Conservation (phyloP, 371 early-diverging fungal species). For the Saksenaea vasiformis region DNA sequence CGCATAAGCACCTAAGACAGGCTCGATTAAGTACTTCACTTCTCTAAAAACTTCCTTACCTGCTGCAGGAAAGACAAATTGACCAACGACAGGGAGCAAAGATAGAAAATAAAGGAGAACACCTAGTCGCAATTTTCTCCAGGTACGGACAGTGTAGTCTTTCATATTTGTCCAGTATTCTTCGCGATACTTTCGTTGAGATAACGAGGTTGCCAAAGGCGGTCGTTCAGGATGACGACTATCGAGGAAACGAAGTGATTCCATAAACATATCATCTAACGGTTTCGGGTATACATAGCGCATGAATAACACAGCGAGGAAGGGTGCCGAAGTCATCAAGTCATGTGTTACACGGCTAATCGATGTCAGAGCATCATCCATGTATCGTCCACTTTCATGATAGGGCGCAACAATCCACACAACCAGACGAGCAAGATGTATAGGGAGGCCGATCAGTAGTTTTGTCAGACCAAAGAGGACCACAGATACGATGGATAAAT, state of each 20-base stretch:
- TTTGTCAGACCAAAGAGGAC: slow-evolving; percentile 35
- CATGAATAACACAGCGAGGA: slow-evolving; percentile 55
- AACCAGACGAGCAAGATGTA: slow-evolving; percentile 35
- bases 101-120: slow-evolving; percentile 47
- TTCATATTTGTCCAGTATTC: slow-evolving; percentile 53
- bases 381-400: slow-evolving; percentile 15
- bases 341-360: slow-evolving; percentile 33
- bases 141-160: slow-evolving; percentile 42
- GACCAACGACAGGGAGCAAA: slow-evolving; percentile 52
- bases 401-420: slow-evolving; percentile 29
- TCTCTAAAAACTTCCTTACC: slow-evolving; percentile 16
- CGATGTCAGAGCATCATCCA: slow-evolving; percentile 23
- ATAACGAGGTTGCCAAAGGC: slow-evolving; percentile 44
- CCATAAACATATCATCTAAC: slow-evolving; percentile 60
- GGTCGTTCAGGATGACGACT: slow-evolving; percentile 33
- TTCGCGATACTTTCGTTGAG: slow-evolving; percentile 34
- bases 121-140: slow-evolving; percentile 44
- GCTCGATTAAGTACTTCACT: not conserved
- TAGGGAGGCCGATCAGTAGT: slow-evolving; percentile 28
- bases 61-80: slow-evolving; percentile 56
- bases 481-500: slow-evolving; percentile 51
- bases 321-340: slow-evolving; percentile 48
- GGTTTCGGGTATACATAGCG: slow-evolving; percentile 62
- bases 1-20: slow-evolving; percentile 34
- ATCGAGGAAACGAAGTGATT: slow-evolving; percentile 49